Base-by-base conservation (phyloP, 78 protist species). In the Capsaspora owczarzaki region DNA sequence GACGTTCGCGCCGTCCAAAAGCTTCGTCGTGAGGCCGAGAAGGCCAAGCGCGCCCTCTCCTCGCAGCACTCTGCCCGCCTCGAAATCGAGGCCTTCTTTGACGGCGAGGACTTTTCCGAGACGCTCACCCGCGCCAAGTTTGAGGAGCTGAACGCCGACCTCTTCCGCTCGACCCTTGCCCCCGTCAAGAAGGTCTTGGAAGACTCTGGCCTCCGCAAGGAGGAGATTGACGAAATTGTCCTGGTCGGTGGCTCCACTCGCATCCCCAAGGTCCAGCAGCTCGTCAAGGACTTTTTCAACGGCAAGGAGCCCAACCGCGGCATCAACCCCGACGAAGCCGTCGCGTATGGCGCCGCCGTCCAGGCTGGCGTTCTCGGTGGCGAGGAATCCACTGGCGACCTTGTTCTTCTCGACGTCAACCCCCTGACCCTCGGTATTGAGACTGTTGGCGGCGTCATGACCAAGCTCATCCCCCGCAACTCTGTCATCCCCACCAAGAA, bases 291-390 rank as follows among this genome's bases (percentile, higher is more conserved):
- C 83, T 95, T 89, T 85, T 97, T 98, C 93, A 87, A 95, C 86
- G 99, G 99, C 44, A 94, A 94, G 91, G 99, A 98, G 85, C 98
- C 93, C 42, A 94, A 89, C 79, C 83, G 83, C 75, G 96, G 97
- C 53, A 91, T 97, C 89, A 93, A 97, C 91, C 99, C 99, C 83
- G 99, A 98, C 72, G 99, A 97, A 89, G 99, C 99, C 44, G 99
- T 98, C 0, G 99, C 99, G 51, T 90, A 85, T 74, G 97, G 98
- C 40, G 99, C 99, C 0, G 99, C 99, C 49, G 96, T 97, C 12
- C 99, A 98, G 89, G 99, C 95, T n/a, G 98, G 94, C n/a, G 86
- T 96, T 42, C 88, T 97, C 29, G 35, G 92, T 0, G 97, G 94
- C 27, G 96, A 81, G 68, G 75, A 82, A 78, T 74, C 85, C 76